Evolutionary conservation across 768 basidiomycete species (phyloP).

Genomic region (Tremella mesenterica): DNA sequence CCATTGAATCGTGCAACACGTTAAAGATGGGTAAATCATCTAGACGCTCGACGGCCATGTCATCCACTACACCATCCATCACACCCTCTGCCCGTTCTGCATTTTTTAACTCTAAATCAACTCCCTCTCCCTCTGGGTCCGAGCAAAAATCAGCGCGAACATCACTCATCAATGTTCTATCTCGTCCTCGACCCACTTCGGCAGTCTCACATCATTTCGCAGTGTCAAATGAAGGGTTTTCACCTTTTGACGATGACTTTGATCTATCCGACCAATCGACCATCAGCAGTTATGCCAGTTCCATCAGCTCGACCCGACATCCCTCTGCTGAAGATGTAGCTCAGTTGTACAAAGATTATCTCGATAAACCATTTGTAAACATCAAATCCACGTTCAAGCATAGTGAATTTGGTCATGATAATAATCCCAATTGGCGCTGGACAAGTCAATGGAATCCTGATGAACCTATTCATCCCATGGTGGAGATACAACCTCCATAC

Average conservation of each 20-base stretch:
- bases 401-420: slow-evolving; percentile 87
- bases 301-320: slow-evolving; percentile 6
- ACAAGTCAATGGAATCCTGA: slow-evolving; percentile 47
- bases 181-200: slow-evolving; percentile 17
- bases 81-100: not conserved
- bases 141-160: slow-evolving; percentile 4
- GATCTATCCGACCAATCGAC: slow-evolving; percentile 27
- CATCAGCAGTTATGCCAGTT: slow-evolving; percentile 26
- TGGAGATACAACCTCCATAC: slow-evolving; percentile 78
- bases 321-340: slow-evolving; percentile 23
- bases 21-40: not conserved
- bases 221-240: slow-evolving; percentile 3
- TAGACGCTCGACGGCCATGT: slow-evolving; percentile 1
- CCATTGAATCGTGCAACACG: too few species aligned
- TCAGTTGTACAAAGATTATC: slow-evolving; percentile 26
- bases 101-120: not conserved
- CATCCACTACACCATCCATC: slow-evolving; percentile 1
- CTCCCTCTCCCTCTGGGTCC: not conserved
- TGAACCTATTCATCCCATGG: slow-evolving; percentile 33
- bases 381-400: slow-evolving; percentile 46
- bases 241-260: slow-evolving; percentile 21
- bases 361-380: slow-evolving; percentile 37
- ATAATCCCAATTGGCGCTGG: slow-evolving; percentile 57
- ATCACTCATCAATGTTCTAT: slow-evolving; percentile 34
- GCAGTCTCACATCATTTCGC: slow-evolving; percentile 1